A percentile compares a stretch with the other conserved stretches of the same genome.
Conservation (phyloP, 805 yeast genomes). For the Candida boleticola region DNA sequence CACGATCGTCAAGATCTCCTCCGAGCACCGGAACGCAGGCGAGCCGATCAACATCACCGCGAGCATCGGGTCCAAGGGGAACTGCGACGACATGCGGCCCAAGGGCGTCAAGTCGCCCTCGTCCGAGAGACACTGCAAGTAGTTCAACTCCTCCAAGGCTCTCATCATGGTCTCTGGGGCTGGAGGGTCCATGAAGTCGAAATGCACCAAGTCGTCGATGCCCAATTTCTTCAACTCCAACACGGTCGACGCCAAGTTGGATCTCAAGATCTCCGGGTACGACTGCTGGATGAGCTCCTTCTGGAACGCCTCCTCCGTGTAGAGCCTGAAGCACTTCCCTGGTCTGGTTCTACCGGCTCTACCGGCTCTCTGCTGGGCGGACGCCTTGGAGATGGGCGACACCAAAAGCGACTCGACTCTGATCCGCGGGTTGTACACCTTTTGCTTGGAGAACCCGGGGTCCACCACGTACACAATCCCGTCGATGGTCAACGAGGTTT, state of each 20-base stretch:
- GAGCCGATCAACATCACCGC: constrained; percentile 92
- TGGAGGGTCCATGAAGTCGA: constrained; percentile 99
- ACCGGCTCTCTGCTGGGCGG: constrained; percentile 98
- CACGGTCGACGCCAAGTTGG: constrained; percentile 88
- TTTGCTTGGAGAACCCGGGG: constrained; percentile 96
- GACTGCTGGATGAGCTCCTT: constrained; percentile 93
- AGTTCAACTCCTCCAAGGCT: constrained; percentile 92
- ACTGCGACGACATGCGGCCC: constrained; percentile 87
- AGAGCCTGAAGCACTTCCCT: constrained; percentile 94
- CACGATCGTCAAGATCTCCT: constrained; percentile 83
- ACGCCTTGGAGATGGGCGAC: constrained; percentile 94
- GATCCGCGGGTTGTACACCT: constrained; percentile 93
- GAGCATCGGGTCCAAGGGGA: constrained; percentile 93
- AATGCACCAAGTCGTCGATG: constrained; percentile 92
- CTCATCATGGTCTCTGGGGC: constrained; percentile 99
- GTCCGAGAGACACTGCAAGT: constrained; percentile 84
- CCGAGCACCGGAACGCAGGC: constrained; percentile 80
- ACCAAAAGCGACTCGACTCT: constrained; percentile 93
- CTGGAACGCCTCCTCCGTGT: constrained; percentile 95
- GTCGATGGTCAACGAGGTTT: constrained; percentile 95
- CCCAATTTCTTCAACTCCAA: constrained; percentile 92
- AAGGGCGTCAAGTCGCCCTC: constrained; percentile 87
- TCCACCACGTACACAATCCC: constrained; percentile 97
- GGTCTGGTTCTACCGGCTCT: constrained; percentile 99
- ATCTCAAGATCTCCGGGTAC: constrained; percentile 91